Base-by-base conservation (phyloP, 2,329 filamentous ascomycete species). In the Saccharata proteae region DNA sequence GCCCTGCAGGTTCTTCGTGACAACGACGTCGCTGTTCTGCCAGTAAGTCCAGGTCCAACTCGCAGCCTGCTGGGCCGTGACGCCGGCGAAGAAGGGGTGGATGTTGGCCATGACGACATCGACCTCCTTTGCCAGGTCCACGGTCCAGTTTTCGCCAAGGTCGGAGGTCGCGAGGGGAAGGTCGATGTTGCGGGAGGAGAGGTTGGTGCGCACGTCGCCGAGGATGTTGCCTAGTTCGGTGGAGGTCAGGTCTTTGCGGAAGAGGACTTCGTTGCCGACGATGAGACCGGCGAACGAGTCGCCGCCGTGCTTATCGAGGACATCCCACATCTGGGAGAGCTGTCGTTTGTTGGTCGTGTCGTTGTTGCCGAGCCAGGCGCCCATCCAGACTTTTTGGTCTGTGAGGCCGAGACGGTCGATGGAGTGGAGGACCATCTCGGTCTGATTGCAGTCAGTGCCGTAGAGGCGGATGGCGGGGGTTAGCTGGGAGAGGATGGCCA, bases 391-490 rank as follows among this genome's bases (percentile, higher is more conserved):
- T 55, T 92, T 93, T 62, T 93, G 74, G 35, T 71, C 66, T 33
- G 80, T 68, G 44, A 94, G 61, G 31, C 78, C 66, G 9, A 96
- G 67, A 30, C 69, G 69, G 35, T 81, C 66, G 44, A 96, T 78
- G 13, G 86, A 77, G 45, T 90, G 77, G 6, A 96, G 63, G 1
- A 92, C 73, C 80, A 96, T 90, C 55, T 93, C 73, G 0, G 88
- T 96, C 58, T 96, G 88, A 57, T 94, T 94, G 67, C 88, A 96
- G 59, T 96, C 88, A 9, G 84, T 96, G 29, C 88, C 88, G 52
- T 96, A 96, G 1, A 94, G 66, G 6, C 88, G 78, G 28, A 96
- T 71, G 3, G 76, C 77, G 51, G 93, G 86, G 37, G 85, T 93
- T 25, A 96, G 65, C 52, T 93, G 85, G 9, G 81, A 85, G 30